Conservation (phyloP, 2,329 filamentous ascomycete genomes). For the Fusarium sp. region DNA sequence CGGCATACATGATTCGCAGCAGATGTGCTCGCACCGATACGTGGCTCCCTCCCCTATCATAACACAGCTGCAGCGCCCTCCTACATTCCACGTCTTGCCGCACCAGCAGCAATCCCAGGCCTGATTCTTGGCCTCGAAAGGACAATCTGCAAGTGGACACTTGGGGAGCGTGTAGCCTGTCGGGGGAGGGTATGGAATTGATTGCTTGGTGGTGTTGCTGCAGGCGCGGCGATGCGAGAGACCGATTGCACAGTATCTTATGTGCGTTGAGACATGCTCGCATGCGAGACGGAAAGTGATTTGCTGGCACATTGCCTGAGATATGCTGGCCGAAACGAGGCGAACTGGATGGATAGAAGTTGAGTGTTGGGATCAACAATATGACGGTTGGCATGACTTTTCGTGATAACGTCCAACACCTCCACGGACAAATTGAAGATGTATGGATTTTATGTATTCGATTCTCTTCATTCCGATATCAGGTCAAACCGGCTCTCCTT, state of each 20-base stretch:
- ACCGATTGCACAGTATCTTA: slow-evolving; percentile 59
- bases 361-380: not conserved
- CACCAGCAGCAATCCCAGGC: slow-evolving; percentile 69
- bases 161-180: slow-evolving; percentile 56
- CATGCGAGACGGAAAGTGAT: slow-evolving; percentile 63
- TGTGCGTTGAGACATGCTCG: slow-evolving; percentile 61
- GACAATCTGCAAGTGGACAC: slow-evolving; percentile 61
- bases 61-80: slow-evolving; percentile 63
- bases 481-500: slow-evolving; percentile 12
- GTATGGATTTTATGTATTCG: slow-evolving; percentile 27
- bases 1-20: slow-evolving; percentile 63
- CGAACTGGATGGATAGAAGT: not conserved
- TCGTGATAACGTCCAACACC: not conserved
- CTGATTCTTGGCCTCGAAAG: slow-evolving; percentile 62
- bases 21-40: slow-evolving; percentile 66
- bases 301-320: slow-evolving; percentile 60
- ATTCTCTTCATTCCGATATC: not conserved
- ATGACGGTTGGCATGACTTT: not conserved
- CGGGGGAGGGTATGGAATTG: slow-evolving; percentile 62
- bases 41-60: slow-evolving; percentile 64
- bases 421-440: slow-evolving; percentile 2
- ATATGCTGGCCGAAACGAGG: not conserved
- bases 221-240: slow-evolving; percentile 56
- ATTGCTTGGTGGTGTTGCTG: slow-evolving; percentile 56
- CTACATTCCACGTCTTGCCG: slow-evolving; percentile 64